phyloP scores from a whole-genome alignment of 1,139 yeast species.

The Hyphopichia khmerensis region DNA sequence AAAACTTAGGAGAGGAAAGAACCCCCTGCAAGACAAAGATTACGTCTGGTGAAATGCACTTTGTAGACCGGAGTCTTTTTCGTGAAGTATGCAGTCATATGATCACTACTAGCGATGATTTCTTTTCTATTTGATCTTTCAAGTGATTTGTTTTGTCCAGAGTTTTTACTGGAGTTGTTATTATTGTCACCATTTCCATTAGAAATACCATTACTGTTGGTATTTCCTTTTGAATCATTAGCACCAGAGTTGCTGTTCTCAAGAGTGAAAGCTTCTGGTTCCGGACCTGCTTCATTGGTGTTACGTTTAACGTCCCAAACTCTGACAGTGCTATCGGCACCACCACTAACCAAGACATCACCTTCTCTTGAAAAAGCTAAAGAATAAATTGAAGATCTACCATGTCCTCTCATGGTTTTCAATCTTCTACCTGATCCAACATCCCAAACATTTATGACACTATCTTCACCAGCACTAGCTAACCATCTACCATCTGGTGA shows the following conservation, averaged over 20 bases:
- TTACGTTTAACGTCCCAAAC: conserved; percentile 94
- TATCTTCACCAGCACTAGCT: conserved; percentile 94
- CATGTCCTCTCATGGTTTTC: conserved; percentile 88
- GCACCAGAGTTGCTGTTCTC: conserved; percentile 9
- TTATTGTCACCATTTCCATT: conserved; percentile 8
- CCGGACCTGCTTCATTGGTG: conserved; percentile 76
- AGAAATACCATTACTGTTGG: conserved; percentile 4
- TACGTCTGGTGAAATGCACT: conserved; percentile 87
- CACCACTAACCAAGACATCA: conserved; percentile 84
- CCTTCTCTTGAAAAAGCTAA: conserved; percentile 87
- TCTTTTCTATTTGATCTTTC: conserved; percentile 59
- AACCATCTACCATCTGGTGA: conserved; percentile 97
- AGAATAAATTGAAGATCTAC: conserved; percentile 81
- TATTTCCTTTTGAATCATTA: conserved; percentile 8
- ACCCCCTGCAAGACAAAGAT: conserved; percentile 91
- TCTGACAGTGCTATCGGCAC: conserved; percentile 88
- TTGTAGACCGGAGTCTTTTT: conserved; percentile 92
- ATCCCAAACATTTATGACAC: conserved; percentile 90
- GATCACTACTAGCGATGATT: conserved; percentile 79
- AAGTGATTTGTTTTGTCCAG: conserved; percentile 11
- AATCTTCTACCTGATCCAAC: conserved; percentile 86
- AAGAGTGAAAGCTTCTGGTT: conserved; percentile 67
- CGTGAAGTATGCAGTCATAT: conserved; percentile 90
- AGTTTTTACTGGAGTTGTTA: conserved; percentile 6
- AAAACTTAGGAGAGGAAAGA: conserved; percentile 43